phyloP scores from a whole-genome alignment of 202 grass and related monocot genomes.

The Alloteropsis angusta region DNA sequence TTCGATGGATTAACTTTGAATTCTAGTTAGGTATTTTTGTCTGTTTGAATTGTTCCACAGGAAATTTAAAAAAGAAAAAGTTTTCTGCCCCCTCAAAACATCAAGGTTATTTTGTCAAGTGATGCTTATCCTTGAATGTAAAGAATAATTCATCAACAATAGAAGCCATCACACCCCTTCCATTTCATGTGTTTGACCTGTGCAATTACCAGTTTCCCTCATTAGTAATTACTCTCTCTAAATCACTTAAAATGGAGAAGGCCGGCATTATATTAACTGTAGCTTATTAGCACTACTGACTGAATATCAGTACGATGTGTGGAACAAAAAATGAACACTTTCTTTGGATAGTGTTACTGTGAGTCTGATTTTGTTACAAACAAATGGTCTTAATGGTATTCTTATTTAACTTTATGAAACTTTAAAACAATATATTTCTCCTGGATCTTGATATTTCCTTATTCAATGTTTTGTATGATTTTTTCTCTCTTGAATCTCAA shows the following conservation, averaged over 20 bases:
- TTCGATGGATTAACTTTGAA: background rate
- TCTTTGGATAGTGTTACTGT: background rate
- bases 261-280: background rate
- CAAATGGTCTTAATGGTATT: background rate
- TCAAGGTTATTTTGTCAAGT: background rate
- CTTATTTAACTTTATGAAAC: background rate
- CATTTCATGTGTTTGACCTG: background rate
- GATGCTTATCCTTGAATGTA: background rate
- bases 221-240: background rate
- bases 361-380: background rate
- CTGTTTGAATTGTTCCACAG: background rate
- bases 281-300: background rate
- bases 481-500: background rate
- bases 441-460: background rate
- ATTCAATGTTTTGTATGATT: too few relatives aligned
- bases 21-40: background rate
- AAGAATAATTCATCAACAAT: background rate
- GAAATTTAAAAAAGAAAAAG: background rate
- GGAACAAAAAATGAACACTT: background rate
- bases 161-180: background rate
- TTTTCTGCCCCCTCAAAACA: background rate
- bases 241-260: background rate
- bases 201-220: background rate
- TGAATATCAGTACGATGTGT: background rate
- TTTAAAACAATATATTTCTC: background rate